phyloP scores from a whole-genome alignment of 1,139 yeast genomes.

The Taphrina confusa region DNA sequence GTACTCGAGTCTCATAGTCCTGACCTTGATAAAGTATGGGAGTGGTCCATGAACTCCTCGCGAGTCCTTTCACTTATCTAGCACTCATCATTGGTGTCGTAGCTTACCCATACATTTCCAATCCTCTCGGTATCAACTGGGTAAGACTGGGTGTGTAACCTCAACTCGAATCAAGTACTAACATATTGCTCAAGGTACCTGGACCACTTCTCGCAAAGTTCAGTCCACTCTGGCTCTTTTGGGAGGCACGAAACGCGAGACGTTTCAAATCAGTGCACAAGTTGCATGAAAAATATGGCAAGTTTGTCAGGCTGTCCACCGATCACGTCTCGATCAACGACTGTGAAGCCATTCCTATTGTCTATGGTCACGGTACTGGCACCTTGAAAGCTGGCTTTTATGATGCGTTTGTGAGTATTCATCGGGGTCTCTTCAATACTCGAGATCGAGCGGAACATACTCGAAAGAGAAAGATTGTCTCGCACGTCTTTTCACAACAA shows the following conservation, averaged over 20 bases:
- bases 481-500: conserved; percentile 24
- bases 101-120: not conserved
- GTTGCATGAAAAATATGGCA: conserved; percentile 22
- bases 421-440: conserved; percentile 30
- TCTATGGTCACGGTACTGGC: conserved; percentile 33
- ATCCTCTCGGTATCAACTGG: conserved; percentile 21
- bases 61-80: conserved; percentile 13
- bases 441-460: conserved; percentile 35
- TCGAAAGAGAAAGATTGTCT: conserved; percentile 29
- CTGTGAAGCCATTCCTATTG: conserved; percentile 24
- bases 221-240: conserved; percentile 31
- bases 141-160: not conserved
- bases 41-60: not conserved
- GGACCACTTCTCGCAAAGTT: conserved; percentile 48
- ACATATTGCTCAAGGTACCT: conserved; percentile 48
- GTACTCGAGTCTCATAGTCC: too few relatives aligned
- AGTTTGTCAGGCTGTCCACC: conserved; percentile 22
- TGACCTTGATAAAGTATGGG: too few relatives aligned
- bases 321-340: conserved; percentile 34
- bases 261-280: conserved; percentile 15
- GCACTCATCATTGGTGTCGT: not conserved
- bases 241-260: conserved; percentile 17
- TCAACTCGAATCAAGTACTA: not conserved
- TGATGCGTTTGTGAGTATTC: conserved; percentile 31
- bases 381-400: conserved; percentile 25